Conservation (phyloP, 139 green algal species). For the Picochlorum costavermella region DNA sequence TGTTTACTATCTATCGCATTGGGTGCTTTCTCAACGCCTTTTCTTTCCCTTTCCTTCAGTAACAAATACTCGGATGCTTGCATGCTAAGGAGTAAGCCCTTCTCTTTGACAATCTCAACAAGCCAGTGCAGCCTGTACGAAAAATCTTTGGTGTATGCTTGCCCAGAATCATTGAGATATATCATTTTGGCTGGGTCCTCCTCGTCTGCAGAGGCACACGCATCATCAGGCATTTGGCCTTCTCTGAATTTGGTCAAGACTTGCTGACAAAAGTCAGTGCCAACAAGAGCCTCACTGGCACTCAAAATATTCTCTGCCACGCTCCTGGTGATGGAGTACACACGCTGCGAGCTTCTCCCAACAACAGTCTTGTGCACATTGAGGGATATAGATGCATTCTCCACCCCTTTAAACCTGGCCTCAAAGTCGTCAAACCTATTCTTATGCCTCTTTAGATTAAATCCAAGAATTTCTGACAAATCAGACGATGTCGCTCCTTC, state of each 20-base stretch:
- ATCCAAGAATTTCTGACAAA: too few species aligned
- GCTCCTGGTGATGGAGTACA: neutral
- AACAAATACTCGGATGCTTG: constrained; percentile 16
- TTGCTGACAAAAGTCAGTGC: neutral
- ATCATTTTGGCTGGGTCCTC: neutral
- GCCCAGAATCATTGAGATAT: neutral
- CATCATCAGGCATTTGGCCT: neutral
- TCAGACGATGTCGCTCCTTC: neutral
- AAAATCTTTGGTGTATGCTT: neutral
- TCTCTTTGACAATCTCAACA: neutral
- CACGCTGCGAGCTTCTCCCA: too few species aligned
- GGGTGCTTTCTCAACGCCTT: too few species aligned
- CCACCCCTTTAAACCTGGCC: too few species aligned
- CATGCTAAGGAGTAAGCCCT: constrained; percentile 16
- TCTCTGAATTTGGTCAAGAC: neutral
- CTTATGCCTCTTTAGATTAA: too few species aligned
- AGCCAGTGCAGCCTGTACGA: constrained; percentile 10
- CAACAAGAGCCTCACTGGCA: neutral
- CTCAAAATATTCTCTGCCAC: constrained; percentile 1
- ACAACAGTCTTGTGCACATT: too few species aligned
- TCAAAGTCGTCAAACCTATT: too few species aligned
- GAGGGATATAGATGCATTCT: too few species aligned
- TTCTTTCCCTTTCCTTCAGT: neutral
- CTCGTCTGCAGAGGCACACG: neutral
- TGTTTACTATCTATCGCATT: too few species aligned